Percentiles rank a stretch among this genome's conserved stretches.
Evolutionary conservation across 495 filamentous ascomycete genomes (phyloP).

Genomic region (Parmelia sp.): DNA sequence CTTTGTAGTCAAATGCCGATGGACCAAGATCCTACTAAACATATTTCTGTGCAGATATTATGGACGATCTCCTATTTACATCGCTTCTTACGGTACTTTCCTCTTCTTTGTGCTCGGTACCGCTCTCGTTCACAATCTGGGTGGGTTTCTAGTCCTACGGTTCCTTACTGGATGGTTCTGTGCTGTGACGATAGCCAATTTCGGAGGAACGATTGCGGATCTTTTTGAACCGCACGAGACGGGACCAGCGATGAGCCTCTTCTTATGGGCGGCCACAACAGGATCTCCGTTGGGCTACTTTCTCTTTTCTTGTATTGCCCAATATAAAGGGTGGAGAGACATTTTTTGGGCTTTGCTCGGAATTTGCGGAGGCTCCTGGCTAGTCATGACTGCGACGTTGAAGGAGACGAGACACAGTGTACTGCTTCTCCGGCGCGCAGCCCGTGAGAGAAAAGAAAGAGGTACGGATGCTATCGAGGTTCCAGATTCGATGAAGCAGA

Average conservation of each 20-base stretch:
- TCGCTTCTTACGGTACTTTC: conserved; percentile 30
- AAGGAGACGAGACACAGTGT: conserved; percentile 42
- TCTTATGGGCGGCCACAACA: conserved; percentile 38
- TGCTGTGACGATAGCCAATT: conserved; percentile 30
- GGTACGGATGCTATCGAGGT: conserved; percentile 19
- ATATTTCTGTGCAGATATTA: conserved; percentile 16
- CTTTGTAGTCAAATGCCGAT: conserved; percentile 20
- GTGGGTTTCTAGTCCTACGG: conserved; percentile 27
- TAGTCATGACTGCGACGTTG: conserved; percentile 36
- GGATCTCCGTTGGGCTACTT: conserved; percentile 40
- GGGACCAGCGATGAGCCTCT: conserved; percentile 28
- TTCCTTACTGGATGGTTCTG: conserved; percentile 28
- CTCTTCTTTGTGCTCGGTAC: conserved; percentile 29
- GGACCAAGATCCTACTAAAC: conserved; percentile 23
- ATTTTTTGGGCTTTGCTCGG: conserved; percentile 46
- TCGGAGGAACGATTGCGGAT: conserved; percentile 27
- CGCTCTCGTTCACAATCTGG: conserved; percentile 26
- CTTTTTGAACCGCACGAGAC: conserved; percentile 26
- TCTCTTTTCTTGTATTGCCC: conserved; percentile 39
- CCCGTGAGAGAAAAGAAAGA: conserved; percentile 21
- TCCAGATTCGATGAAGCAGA: conserved; percentile 26
- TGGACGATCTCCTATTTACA: conserved; percentile 33
- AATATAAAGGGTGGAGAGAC: conserved; percentile 34
- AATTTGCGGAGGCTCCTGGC: conserved; percentile 40
- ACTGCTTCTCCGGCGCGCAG: conserved; percentile 24